Evolutionary conservation across 352 stramenopile genomes (phyloP).

Genomic region (Phytophthora crassamura): DNA sequence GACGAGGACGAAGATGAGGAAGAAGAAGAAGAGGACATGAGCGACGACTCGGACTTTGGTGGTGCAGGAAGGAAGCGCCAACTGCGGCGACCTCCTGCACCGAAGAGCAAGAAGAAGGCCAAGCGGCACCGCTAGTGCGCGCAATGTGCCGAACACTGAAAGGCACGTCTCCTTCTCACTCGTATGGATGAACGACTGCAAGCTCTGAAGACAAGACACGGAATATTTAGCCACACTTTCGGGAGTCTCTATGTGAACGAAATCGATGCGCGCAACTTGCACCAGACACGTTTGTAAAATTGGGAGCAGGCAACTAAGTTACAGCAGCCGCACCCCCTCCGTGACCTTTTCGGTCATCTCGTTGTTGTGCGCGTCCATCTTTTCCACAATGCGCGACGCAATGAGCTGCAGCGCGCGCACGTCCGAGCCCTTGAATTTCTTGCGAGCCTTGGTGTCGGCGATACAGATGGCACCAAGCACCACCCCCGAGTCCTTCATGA

Average conservation of each 20-base stretch:
- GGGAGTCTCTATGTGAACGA: conserved; percentile 37
- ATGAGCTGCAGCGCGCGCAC: conserved; percentile 75
- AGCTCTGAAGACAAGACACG: conserved; percentile 32
- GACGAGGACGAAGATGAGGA: conserved; percentile 67
- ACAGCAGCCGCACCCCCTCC: conserved; percentile 47
- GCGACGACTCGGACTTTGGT: conserved; percentile 53
- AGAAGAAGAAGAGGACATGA: conserved; percentile 64
- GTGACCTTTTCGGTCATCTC: conserved; percentile 36
- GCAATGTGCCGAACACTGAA: conserved; percentile 2
- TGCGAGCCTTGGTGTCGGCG: conserved; percentile 65
- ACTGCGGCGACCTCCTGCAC: conserved; percentile 28
- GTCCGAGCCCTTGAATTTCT: conserved; percentile 70
- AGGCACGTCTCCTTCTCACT: not conserved
- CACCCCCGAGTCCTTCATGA: conserved; percentile 69
- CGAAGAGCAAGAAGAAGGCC: conserved; percentile 36
- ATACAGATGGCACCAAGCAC: conserved; percentile 78
- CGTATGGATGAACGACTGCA: not conserved
- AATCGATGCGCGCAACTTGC: conserved; percentile 15
- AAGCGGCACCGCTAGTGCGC: conserved; percentile 37
- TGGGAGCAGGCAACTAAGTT: conserved; percentile 1
- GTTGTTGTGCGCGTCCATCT: conserved; percentile 67
- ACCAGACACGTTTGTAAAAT: conserved; percentile 18
- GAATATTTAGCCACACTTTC: conserved; percentile 46
- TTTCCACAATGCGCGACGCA: conserved; percentile 70
- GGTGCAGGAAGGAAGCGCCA: conserved; percentile 36